phyloP scores from a whole-genome alignment of 257 asterid genomes.

The Scutellaria minor region DNA sequence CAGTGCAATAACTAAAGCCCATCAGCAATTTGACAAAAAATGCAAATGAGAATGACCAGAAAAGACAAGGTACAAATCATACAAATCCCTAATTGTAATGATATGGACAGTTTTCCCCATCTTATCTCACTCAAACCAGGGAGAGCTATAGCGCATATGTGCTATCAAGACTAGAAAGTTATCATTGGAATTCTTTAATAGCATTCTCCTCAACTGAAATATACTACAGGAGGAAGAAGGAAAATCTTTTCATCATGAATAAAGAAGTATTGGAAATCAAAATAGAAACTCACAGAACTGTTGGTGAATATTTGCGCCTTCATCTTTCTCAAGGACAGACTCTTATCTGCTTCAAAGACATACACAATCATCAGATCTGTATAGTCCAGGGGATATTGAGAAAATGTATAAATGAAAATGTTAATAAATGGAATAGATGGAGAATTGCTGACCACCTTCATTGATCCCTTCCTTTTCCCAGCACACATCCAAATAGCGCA shows the following conservation, averaged over 20 bases:
- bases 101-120: not conserved
- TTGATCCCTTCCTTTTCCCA: slow-evolving; percentile 99
- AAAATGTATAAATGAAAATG: not conserved
- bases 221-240: not conserved
- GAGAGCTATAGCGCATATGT: not conserved
- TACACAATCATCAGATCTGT: slow-evolving; percentile 23
- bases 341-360: slow-evolving; percentile 55
- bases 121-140: slow-evolving; percentile 1
- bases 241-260: not conserved
- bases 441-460: slow-evolving; percentile 55
- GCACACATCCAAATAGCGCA: slow-evolving; percentile 89
- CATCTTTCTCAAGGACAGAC: slow-evolving; percentile 71
- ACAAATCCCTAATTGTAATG: no score
- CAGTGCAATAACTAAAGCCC: slow-evolving; percentile 5
- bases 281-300: slow-evolving; percentile 82
- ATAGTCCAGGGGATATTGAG: not conserved
- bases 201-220: not conserved
- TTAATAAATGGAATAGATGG: not conserved
- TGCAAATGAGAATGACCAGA: no score
- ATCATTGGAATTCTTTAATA: not conserved
- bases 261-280: slow-evolving; percentile 7
- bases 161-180: not conserved
- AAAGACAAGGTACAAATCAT: no score
- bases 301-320: slow-evolving; percentile 89
- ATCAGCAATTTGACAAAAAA: not conserved